Evolutionary conservation across 225 moss, liverwort and hornwort species (phyloP).

Genomic region (Sphagnum contortum): DNA sequence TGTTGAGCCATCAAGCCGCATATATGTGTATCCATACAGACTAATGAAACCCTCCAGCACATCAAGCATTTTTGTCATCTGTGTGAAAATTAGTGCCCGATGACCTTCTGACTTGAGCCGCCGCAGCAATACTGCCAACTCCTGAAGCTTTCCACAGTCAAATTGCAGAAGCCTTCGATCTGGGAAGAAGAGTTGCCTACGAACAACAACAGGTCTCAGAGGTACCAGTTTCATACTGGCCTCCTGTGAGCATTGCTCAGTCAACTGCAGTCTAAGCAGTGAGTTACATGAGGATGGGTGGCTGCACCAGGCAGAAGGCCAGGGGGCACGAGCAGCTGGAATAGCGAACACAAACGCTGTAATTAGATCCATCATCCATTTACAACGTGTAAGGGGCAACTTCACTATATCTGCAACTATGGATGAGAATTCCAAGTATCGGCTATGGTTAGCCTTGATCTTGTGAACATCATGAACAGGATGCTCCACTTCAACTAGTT

Average conservation of each 20-base stretch:
- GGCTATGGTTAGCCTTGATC: constrained; percentile 25
- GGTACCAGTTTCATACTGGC: constrained; percentile 61
- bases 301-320: constrained; percentile 82
- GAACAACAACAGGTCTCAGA: constrained; percentile 67
- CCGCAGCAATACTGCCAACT: constrained; percentile 67
- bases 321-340: constrained; percentile 81
- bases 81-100: constrained; percentile 88
- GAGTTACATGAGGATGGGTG: constrained; percentile 18
- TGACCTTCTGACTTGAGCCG: constrained; percentile 88
- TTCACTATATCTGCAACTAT: constrained; percentile 67
- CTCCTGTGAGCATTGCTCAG: constrained; percentile 25
- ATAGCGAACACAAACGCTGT: constrained; percentile 89
- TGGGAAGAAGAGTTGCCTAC: constrained; percentile 93
- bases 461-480: constrained; percentile 76
- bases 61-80: constrained; percentile 99
- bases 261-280: constrained; percentile 7
- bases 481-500: constrained; percentile 52
- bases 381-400: constrained; percentile 62
- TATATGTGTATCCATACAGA: constrained; percentile 93
- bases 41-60: constrained; percentile 92
- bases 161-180: constrained; percentile 93
- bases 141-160: constrained; percentile 91
- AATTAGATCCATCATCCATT: constrained; percentile 56
- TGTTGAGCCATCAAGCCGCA: constrained; percentile 96
- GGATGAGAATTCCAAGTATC: constrained; percentile 74